Evolutionary conservation across 805 yeast genomes (phyloP).

Genomic region (Saturnispora dispora): DNA sequence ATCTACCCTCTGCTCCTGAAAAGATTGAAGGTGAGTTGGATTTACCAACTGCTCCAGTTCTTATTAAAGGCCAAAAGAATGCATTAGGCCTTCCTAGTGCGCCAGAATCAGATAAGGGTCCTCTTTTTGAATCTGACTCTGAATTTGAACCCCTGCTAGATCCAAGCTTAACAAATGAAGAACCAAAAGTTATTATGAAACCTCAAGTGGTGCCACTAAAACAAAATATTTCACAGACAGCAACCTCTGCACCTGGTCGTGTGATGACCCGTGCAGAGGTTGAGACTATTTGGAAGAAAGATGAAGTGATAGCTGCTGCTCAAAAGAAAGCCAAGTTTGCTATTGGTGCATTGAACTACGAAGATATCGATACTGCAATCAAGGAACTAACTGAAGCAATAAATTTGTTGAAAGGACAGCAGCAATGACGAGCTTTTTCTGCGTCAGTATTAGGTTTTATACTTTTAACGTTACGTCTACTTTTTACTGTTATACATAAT

Average conservation of each 20-base stretch:
- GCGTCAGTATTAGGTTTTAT: not conserved
- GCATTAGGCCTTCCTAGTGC: slow-evolving; percentile 22
- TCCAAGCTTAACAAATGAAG: not conserved
- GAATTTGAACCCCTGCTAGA: not conserved
- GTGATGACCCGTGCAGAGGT: slow-evolving; percentile 31
- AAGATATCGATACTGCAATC: slow-evolving; percentile 62
- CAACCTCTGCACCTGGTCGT: slow-evolving; percentile 6
- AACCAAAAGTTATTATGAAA: slow-evolving; percentile 5
- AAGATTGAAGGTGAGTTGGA: slow-evolving; percentile 19
- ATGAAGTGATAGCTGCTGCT: slow-evolving; percentile 47
- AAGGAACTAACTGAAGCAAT: slow-evolving; percentile 49
- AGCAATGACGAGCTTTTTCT: not conserved
- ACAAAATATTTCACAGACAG: not conserved
- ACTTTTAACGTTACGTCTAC: not conserved
- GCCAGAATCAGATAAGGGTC: slow-evolving; percentile 12
- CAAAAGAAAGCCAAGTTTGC: slow-evolving; percentile 71
- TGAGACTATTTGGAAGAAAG: slow-evolving; percentile 40
- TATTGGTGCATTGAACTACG: slow-evolving; percentile 70
- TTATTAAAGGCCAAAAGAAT: slow-evolving; percentile 26
- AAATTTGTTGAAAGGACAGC: slow-evolving; percentile 29
- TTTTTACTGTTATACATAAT: not conserved
- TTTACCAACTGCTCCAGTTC: slow-evolving; percentile 24
- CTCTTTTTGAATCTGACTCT: not conserved
- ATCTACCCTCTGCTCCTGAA: slow-evolving; percentile 14
- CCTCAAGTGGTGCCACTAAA: not conserved